phyloP scores from a whole-genome alignment of 352 stramenopile genomes.

The Phytopythium litorale region DNA sequence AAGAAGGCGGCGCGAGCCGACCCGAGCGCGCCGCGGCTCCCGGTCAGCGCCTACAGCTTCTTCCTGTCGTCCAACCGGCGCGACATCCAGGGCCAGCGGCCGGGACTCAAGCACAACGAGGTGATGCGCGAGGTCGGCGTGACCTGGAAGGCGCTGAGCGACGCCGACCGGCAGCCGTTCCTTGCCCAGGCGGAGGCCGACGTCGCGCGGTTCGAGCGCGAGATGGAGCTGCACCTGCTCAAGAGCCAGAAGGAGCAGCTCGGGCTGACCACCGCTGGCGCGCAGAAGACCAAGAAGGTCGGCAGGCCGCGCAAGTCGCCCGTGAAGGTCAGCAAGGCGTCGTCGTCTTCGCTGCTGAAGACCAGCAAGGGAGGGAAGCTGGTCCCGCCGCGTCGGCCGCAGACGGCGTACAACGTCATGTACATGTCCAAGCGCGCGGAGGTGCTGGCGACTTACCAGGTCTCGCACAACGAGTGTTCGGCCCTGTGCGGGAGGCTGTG shows the following conservation, averaged over 20 bases:
- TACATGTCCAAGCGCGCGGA: slow-evolving; percentile 54
- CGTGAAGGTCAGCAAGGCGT: not conserved
- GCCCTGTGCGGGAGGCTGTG: slow-evolving; percentile 52
- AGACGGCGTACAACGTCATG: slow-evolving; percentile 64
- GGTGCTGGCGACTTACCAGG: slow-evolving; percentile 47
- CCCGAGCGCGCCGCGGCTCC: slow-evolving; percentile 26
- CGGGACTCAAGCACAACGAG: slow-evolving; percentile 35
- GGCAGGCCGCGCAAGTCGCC: not conserved
- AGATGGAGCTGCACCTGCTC: slow-evolving; percentile 38
- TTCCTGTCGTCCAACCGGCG: slow-evolving; percentile 35
- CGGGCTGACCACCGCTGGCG: not conserved
- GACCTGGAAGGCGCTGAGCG: slow-evolving; percentile 38
- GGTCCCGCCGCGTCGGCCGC: slow-evolving; percentile 22
- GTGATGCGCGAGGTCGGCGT: slow-evolving; percentile 41
- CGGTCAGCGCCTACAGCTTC: slow-evolving; percentile 39
- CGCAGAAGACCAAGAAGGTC: slow-evolving; percentile 9
- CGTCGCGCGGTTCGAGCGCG: slow-evolving; percentile 36
- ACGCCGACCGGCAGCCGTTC: slow-evolving; percentile 26
- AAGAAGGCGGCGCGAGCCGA: slow-evolving; percentile 27
- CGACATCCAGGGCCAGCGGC: slow-evolving; percentile 22
- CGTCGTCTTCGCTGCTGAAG: not conserved
- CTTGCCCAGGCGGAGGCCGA: slow-evolving; percentile 37
- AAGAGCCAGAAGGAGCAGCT: not conserved
- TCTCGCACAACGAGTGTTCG: slow-evolving; percentile 66
- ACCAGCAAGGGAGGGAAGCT: slow-evolving; percentile 23